These are phyloP conservation scores for Cytospora leucostoma DNA, from an alignment of 2,329 filamentous ascomycete species.

Conservation along the genomic window DNA sequence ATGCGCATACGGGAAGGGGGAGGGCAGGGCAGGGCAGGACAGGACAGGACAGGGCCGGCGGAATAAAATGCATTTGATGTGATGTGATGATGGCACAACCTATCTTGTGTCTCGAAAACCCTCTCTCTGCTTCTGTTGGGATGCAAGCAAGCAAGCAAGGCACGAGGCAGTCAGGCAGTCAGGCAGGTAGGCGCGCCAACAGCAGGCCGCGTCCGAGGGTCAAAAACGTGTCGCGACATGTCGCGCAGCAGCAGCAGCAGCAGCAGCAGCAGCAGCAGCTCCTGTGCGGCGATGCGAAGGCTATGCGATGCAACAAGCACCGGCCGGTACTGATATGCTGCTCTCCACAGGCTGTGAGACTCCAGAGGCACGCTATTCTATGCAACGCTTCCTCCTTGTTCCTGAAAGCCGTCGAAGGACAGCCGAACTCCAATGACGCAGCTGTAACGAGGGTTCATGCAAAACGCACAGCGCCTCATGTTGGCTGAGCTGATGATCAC, in stretches of 20 bases:
- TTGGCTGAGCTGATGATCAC: slow-evolving; percentile 3
- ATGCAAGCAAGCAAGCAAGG: not conserved
- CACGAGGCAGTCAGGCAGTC: too few species aligned
- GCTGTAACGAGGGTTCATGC: slow-evolving; percentile 22
- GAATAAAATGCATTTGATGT: not conserved
- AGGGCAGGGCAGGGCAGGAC: slow-evolving; percentile 10
- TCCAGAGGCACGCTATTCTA: not conserved
- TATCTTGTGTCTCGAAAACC: not conserved
- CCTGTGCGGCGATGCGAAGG: slow-evolving; percentile 10
- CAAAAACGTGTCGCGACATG: not conserved
- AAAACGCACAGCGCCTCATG: slow-evolving; percentile 10
- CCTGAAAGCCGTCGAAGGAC: not conserved
- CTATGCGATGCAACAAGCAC: slow-evolving; percentile 20
- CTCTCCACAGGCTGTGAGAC: slow-evolving; percentile 8
- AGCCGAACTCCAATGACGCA: slow-evolving; percentile 16
- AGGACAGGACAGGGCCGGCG: slow-evolving; percentile 5
- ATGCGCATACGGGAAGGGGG: slow-evolving; percentile 26
- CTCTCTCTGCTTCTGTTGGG: not conserved
- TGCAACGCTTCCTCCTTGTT: not conserved
- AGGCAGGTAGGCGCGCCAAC: not conserved
- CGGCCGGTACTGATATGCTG: slow-evolving; percentile 12
- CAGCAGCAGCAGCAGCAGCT: not conserved
- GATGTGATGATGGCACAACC: not conserved
- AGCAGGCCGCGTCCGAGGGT: not conserved
- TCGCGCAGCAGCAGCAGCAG: not conserved